Conservation (phyloP, 306 rosid genomes). For the Pueraria montana region DNA sequence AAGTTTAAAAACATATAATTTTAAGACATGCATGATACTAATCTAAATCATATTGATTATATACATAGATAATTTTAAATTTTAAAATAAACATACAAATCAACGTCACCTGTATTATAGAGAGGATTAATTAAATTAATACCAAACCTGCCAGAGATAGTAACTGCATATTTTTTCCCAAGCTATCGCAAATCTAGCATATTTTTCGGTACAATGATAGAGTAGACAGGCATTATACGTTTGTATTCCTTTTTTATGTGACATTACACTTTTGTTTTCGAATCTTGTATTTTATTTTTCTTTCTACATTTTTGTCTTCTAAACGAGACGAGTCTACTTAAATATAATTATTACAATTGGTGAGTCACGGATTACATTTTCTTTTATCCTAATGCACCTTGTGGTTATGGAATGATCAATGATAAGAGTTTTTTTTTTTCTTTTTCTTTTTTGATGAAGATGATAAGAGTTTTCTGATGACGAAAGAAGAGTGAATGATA, state of each 20-base stretch:
- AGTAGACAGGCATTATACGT: background rate
- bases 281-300: background rate
- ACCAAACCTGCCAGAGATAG: background rate
- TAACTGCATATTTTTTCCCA: background rate
- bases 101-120: too few relatives aligned
- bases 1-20: too few relatives aligned
- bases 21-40: too few relatives aligned
- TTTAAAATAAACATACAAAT: too few relatives aligned
- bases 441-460: too few relatives aligned
- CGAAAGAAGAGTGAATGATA: background rate
- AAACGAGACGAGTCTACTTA: background rate
- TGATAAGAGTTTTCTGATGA: too few relatives aligned
- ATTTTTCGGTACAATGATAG: background rate
- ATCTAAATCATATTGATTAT: too few relatives aligned
- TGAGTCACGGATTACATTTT: background rate
- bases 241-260: background rate
- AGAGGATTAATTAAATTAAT: too few relatives aligned
- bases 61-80: too few relatives aligned
- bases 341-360: background rate
- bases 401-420: background rate
- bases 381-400: background rate
- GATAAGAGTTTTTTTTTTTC: too few relatives aligned
- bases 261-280: constrained; percentile 12
- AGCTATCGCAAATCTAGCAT: background rate
- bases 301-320: background rate